Conservation (phyloP, 257 asterid genomes). For the Solanum bulbocastanum region DNA sequence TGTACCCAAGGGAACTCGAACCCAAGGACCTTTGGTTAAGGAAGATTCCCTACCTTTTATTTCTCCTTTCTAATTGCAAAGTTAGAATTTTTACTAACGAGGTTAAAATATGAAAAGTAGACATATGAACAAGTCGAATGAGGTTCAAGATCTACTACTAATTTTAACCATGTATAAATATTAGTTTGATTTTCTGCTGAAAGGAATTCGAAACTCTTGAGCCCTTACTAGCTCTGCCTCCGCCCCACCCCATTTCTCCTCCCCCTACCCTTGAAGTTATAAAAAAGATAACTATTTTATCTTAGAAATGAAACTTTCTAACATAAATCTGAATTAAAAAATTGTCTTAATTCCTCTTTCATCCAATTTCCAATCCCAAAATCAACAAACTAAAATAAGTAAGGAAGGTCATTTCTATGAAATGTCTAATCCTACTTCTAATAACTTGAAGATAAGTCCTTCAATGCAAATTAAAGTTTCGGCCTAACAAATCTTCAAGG, state of each 20-base stretch:
- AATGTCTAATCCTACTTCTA: neutral
- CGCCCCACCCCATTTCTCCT: too few relatives aligned
- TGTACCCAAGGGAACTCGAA: too few relatives aligned
- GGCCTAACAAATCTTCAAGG: neutral
- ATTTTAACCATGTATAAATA: too few relatives aligned
- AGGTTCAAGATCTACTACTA: neutral
- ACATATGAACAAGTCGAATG: rapidly evolving
- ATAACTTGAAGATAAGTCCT: neutral
- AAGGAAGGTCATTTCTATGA: neutral
- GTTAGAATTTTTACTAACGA: neutral
- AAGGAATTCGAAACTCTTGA: neutral
- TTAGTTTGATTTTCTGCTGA: too few relatives aligned
- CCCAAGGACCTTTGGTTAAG: too few relatives aligned
- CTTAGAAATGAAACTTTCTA: too few relatives aligned
- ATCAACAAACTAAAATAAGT: neutral
- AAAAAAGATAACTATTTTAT: too few relatives aligned
- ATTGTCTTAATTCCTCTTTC: neutral
- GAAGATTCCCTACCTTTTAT: neutral
- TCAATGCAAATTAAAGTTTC: neutral
- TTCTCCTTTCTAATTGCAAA: neutral
- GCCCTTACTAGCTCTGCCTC: neutral
- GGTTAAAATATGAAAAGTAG: too few relatives aligned
- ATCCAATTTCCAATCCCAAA: neutral
- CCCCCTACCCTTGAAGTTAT: too few relatives aligned
- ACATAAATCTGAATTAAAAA: too few relatives aligned